Evolutionary conservation across 164 flowering plant species (phyloP).

Genomic region (Amborella trichopoda): DNA sequence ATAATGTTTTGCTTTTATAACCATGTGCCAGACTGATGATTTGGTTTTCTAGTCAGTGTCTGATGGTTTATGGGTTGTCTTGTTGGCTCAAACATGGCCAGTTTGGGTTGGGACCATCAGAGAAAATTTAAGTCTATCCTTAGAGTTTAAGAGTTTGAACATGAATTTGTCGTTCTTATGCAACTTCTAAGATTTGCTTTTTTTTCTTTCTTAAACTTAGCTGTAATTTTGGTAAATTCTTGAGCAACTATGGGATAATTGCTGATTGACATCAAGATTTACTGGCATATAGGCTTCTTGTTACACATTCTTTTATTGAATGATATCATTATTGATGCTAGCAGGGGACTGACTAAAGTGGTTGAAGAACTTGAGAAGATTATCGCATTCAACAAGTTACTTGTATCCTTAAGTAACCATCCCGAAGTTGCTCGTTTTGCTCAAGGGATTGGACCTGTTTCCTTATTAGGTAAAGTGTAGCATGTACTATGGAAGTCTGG

Average conservation of each 20-base stretch:
- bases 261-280: not conserved
- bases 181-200: no score
- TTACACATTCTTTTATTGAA: constrained; percentile 5
- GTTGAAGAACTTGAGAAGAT: constrained; percentile 66
- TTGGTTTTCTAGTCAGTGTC: no score
- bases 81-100: no score
- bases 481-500: not conserved
- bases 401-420: constrained; percentile 52
- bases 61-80: no score
- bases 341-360: constrained; percentile 38
- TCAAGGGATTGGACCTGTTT: constrained; percentile 74
- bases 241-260: not conserved
- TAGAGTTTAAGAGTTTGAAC: no score
- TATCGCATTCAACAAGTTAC: constrained; percentile 49
- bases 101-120: no score
- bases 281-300: not conserved
- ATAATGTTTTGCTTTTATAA: no score
- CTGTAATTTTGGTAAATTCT: no score
- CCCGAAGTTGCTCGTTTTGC: constrained; percentile 57
- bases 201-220: no score
- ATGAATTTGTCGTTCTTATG: no score
- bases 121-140: no score
- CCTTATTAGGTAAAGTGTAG: constrained; percentile 46
- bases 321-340: constrained; percentile 14
- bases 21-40: no score